Conservation (phyloP, 371 early-diverging fungal genomes). For the Syncephalis fuscata region DNA sequence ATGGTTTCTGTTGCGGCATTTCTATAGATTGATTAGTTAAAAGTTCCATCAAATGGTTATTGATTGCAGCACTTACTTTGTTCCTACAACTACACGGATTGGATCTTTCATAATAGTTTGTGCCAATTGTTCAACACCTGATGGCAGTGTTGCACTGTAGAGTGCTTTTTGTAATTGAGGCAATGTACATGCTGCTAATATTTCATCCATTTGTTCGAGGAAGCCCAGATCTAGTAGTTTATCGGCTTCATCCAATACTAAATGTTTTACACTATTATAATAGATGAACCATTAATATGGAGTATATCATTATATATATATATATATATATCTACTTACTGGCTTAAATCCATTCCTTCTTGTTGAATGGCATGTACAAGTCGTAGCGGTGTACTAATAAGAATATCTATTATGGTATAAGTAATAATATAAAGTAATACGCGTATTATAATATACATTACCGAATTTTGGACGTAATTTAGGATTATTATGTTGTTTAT, state of each 20-base stretch:
- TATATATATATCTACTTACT: slow-evolving; percentile 18
- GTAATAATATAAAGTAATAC: not conserved
- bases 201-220: slow-evolving; percentile 77
- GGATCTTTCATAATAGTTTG: slow-evolving; percentile 78
- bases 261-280: slow-evolving; percentile 29
- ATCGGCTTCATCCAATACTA: slow-evolving; percentile 91
- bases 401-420: slow-evolving; percentile 36
- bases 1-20: slow-evolving; percentile 89
- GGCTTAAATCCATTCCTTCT: slow-evolving; percentile 53
- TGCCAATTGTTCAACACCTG: slow-evolving; percentile 81
- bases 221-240: slow-evolving; percentile 82
- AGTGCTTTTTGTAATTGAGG: slow-evolving; percentile 58
- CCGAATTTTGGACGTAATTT: slow-evolving; percentile 51
- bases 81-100: slow-evolving; percentile 77
- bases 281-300: not conserved
- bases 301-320: not conserved
- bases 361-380: slow-evolving; percentile 77
- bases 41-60: not conserved
- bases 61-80: slow-evolving; percentile 30
- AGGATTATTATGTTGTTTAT: slow-evolving; percentile 45
- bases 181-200: slow-evolving; percentile 71
- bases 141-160: slow-evolving; percentile 91
- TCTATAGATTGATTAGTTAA: slow-evolving; percentile 14
- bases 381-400: slow-evolving; percentile 82
- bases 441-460: slow-evolving; percentile 5